Evolutionary conservation across 768 basidiomycete species (phyloP), one percentile per base, ranked within the genome.

Genomic region (Kwoniella sp.): DNA sequence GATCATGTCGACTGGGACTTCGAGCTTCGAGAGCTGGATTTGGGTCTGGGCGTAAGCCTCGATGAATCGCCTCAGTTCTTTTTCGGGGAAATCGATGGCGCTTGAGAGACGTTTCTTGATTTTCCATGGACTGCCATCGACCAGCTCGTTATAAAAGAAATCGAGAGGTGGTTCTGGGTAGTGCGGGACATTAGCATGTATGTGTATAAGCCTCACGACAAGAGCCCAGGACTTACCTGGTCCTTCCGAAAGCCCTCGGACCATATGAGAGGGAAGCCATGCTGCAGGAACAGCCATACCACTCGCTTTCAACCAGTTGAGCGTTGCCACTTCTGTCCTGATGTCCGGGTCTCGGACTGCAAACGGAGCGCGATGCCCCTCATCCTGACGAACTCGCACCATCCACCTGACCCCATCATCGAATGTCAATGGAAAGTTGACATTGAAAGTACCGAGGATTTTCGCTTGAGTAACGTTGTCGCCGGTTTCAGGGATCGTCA

Each of bases 391-490:
- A 33, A 58, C 50, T 19, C 65, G 47, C 1, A 67, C n/a, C 22
- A 67, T 22, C 65, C 65, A 67, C 26, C 48, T 48, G 51, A 67
- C 56, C 17, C 56, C 61, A 33, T 67, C 65, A 46, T 58, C 60
- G 46, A 63, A 67, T 0, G 24, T 26, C 2, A 67, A 6, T 3
- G 36, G 58, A n/a, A 63, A 40, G 50, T 67, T 61, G 19, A 61
- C 15, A 36, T 66, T 66, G 17, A 58, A 17, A 22, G 22, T 37
- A 4, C 64, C 64, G 7, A 15, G 2, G 19, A 59, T 25, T 2
- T 22, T 21, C 2, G 33, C 22, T 6, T 33, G 15, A n/a, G 2
- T 24, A 2, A 59, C 9, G 29, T 30, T n/a, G 2, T 51, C 33
- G 19, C 48, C 21, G 15, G 30, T 13, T 5, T 46, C 51, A 19